Percentiles rank a stretch among this genome's conserved stretches.
Conservation (phyloP, 2,329 filamentous ascomycete genomes). For the Fusarium sp. region DNA sequence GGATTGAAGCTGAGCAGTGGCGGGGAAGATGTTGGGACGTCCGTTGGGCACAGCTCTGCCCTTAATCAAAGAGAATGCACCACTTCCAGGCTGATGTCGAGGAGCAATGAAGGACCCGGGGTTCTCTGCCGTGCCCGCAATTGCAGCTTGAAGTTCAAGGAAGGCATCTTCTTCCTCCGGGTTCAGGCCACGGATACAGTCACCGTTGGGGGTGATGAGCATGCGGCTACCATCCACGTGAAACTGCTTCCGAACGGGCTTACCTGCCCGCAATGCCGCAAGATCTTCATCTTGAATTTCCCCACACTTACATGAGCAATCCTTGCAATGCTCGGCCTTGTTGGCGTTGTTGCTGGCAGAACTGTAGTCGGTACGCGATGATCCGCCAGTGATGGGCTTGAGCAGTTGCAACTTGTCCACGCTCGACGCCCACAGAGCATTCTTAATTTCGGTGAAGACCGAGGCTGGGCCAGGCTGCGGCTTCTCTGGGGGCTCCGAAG, state of each 20-base stretch:
- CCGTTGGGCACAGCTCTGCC: constrained; percentile 77
- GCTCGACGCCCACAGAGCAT: constrained; percentile 52
- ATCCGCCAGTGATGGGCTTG: constrained; percentile 53
- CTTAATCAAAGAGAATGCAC: constrained; percentile 74
- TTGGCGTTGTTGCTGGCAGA: constrained; percentile 37
- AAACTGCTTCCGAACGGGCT: constrained; percentile 71
- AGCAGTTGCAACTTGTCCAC: constrained; percentile 57
- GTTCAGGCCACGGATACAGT: constrained; percentile 81
- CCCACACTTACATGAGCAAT: constrained; percentile 58
- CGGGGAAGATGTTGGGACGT: constrained; percentile 73
- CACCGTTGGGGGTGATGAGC: constrained; percentile 82
- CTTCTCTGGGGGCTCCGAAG: constrained; percentile 49
- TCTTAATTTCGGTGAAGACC: constrained; percentile 57
- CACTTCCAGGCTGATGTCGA: constrained; percentile 67
- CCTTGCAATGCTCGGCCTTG: constrained; percentile 55
- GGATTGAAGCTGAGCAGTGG: constrained; percentile 61
- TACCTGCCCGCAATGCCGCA: constrained; percentile 67
- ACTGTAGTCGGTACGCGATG: constrained; percentile 50
- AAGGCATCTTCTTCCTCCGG: constrained; percentile 79
- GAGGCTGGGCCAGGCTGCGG: constrained; percentile 53
- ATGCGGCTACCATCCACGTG: constrained; percentile 75
- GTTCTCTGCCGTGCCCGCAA: constrained; percentile 66
- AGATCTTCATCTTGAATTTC: constrained; percentile 67
- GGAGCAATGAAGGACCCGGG: constrained; percentile 71
- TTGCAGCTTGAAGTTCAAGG: constrained; percentile 74